A percentile compares a stretch with the other conserved stretches of the same genome.
These are phyloP conservation scores for Escovopsis sp. DNA, from an alignment of 2,329 filamentous ascomycete species.

Conservation along the genomic window DNA sequence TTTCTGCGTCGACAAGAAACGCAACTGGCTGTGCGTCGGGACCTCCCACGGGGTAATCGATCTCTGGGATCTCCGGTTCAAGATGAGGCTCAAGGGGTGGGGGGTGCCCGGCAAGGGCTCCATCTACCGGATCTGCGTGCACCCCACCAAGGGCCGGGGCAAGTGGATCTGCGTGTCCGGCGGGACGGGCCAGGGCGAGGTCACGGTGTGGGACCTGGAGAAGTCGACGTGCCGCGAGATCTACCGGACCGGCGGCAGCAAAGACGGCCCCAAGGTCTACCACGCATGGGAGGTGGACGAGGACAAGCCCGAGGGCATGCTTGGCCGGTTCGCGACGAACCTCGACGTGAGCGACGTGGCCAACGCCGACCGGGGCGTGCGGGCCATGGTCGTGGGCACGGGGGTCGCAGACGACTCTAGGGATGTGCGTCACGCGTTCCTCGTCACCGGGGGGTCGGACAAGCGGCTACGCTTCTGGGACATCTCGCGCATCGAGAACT, in stretches of 20 bases:
- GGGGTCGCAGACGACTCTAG: conserved; percentile 56
- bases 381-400: conserved; percentile 58
- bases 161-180: conserved; percentile 82
- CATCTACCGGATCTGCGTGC: conserved; percentile 66
- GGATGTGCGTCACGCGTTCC: conserved; percentile 65
- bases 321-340: conserved; percentile 67
- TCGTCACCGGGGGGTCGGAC: conserved; percentile 79
- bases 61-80: conserved; percentile 95
- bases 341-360: conserved; percentile 46
- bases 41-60: conserved; percentile 88
- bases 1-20: conserved; percentile 74
- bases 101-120: conserved; percentile 67
- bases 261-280: conserved; percentile 51
- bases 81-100: conserved; percentile 75
- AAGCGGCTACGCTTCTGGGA: conserved; percentile 94
- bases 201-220: conserved; percentile 92
- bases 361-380: conserved; percentile 51
- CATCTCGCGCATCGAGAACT: conserved; percentile 60
- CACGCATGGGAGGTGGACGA: conserved; percentile 83
- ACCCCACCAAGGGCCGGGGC: conserved; percentile 63
- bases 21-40: conserved; percentile 81
- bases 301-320: conserved; percentile 73
- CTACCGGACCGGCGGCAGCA: conserved; percentile 54
- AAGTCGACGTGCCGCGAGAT: conserved; percentile 80
- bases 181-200: conserved; percentile 72